Evolutionary conservation across 1,284 basidiomycete species (phyloP).

Genomic region (Dichomitus squalens): DNA sequence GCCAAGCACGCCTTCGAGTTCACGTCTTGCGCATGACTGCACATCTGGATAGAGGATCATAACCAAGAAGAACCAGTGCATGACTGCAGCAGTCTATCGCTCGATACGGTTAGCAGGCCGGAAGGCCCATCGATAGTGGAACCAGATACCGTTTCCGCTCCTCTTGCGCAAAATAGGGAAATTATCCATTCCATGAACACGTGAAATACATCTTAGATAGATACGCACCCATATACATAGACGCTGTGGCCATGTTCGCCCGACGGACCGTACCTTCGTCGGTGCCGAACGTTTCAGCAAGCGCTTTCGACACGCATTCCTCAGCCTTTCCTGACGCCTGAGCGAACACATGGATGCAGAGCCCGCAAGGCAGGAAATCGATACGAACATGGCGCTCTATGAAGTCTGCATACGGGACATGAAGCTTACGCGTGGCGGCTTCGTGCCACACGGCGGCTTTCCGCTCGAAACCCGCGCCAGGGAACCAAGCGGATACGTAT

Average conservation of each 20-base stretch:
- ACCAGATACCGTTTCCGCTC: constrained; percentile 11
- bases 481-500: constrained; percentile 39
- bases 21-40: constrained; percentile 30
- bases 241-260: constrained; percentile 17
- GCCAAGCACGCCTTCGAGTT: constrained; percentile 33
- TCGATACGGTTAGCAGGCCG: no score
- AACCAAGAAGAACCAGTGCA: constrained; percentile 31
- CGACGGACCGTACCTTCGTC: neutral
- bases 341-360: neutral
- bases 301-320: constrained; percentile 9
- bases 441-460: constrained; percentile 26
- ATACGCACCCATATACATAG: constrained; percentile 27
- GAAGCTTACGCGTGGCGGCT: constrained; percentile 21
- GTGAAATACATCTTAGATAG: no score
- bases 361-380: no score
- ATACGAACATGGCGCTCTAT: constrained; percentile 4
- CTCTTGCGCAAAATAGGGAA: neutral
- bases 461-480: constrained; percentile 37
- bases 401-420: constrained; percentile 28
- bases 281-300: constrained; percentile 7
- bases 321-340: neutral
- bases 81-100: constrained; percentile 7
- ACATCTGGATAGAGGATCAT: constrained; percentile 35
- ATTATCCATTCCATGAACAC: neutral
- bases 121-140: neutral